Evolutionary conservation across 768 basidiomycete genomes (phyloP).

Genomic region (Boletus rubroflammeus): DNA sequence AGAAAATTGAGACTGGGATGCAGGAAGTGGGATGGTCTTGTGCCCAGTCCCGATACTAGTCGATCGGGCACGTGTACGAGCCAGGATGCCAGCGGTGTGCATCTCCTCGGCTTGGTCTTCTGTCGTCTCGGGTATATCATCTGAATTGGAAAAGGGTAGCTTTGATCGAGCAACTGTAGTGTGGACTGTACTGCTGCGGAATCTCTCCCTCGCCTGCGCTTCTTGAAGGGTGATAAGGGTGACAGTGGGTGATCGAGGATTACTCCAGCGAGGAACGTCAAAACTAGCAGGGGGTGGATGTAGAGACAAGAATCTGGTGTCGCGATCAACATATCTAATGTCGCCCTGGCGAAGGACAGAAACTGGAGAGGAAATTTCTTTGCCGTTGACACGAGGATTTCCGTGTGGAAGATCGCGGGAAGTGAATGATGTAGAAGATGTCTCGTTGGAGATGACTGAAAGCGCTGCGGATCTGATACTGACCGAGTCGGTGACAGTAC

Average conservation of each 20-base stretch:
- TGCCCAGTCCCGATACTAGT: slow-evolving; percentile 58
- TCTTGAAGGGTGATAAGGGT: slow-evolving; percentile 75
- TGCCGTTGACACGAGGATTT: slow-evolving; percentile 37
- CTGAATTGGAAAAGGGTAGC: slow-evolving; percentile 33
- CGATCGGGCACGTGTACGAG: slow-evolving; percentile 51
- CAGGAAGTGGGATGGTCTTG: slow-evolving; percentile 34
- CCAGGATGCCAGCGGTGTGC: slow-evolving; percentile 19
- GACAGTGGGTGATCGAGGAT: slow-evolving; percentile 49
- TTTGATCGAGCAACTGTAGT: slow-evolving; percentile 24
- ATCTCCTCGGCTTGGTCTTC: slow-evolving; percentile 24
- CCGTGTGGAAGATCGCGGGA: slow-evolving; percentile 17
- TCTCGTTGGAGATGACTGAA: slow-evolving; percentile 35
- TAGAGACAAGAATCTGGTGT: slow-evolving; percentile 29
- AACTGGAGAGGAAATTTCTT: slow-evolving; percentile 57
- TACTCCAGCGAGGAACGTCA: slow-evolving; percentile 48
- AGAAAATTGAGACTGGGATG: slow-evolving; percentile 36
- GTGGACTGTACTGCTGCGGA: slow-evolving; percentile 47
- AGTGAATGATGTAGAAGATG: slow-evolving; percentile 26
- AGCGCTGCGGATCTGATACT: slow-evolving; percentile 37
- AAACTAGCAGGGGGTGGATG: slow-evolving; percentile 33
- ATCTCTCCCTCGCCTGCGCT: slow-evolving; percentile 64
- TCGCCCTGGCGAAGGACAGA: slow-evolving; percentile 33
- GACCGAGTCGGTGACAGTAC: slow-evolving; percentile 47
- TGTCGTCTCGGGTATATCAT: slow-evolving; percentile 24
- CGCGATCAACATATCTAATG: slow-evolving; percentile 28